Evolutionary conservation across 805 yeast genomes (phyloP).

Genomic region (Brettanomyces naardenensis): DNA sequence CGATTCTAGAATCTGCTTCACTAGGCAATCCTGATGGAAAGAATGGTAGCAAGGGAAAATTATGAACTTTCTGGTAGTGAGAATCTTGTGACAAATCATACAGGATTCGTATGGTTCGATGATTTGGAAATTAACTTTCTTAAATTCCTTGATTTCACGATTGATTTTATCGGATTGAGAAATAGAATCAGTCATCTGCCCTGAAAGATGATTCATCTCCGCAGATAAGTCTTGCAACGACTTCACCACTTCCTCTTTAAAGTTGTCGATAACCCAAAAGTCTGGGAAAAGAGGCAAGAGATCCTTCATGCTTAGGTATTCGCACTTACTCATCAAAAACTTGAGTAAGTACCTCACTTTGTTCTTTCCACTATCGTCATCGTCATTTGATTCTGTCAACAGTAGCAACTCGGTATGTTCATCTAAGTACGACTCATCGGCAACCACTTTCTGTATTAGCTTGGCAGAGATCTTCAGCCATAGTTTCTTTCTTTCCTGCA

Average conservation of each 20-base stretch:
- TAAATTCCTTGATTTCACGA: conserved; percentile 44
- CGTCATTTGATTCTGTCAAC: conserved; percentile 3
- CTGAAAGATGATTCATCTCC: conserved; percentile 54
- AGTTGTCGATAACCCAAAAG: conserved; percentile 68
- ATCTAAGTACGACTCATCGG: conserved; percentile 19
- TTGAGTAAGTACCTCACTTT: conserved; percentile 26
- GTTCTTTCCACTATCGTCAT: conserved; percentile 14
- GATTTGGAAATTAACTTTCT: conserved; percentile 47
- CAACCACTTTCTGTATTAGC: conserved; percentile 30
- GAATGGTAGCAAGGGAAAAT: conserved; percentile 88
- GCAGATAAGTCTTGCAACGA: conserved; percentile 70
- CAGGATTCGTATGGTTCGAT: conserved; percentile 85
- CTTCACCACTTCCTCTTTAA: conserved; percentile 74
- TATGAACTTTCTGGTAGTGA: conserved; percentile 65
- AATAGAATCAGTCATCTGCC: conserved; percentile 72
- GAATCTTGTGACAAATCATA: conserved; percentile 55
- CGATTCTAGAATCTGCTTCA: conserved; percentile 48
- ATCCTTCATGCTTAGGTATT: conserved; percentile 64
- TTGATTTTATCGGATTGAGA: conserved; percentile 50
- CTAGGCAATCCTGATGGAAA: conserved; percentile 84
- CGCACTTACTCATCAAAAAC: conserved; percentile 36
- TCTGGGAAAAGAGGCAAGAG: conserved; percentile 80
- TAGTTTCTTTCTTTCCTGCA: conserved; percentile 48
- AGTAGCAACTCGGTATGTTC: conserved; percentile 14
- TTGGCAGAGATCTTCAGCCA: conserved; percentile 64